Evolutionary conservation across 192 early-diverging fungal species (phyloP).

Genomic region (Coemansia guatemalensis): DNA sequence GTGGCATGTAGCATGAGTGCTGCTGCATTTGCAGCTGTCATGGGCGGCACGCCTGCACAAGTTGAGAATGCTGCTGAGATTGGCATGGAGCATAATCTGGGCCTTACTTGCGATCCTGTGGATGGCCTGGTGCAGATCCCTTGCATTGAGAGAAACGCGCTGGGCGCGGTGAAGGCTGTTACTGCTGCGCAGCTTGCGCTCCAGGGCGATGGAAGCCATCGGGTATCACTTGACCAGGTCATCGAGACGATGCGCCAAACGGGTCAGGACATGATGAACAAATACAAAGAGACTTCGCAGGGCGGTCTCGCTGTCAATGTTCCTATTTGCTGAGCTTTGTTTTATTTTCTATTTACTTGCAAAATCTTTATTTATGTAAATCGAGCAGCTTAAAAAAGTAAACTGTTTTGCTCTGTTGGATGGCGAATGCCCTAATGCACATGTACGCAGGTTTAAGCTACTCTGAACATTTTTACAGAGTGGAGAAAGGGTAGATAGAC

Average conservation of each 20-base stretch:
- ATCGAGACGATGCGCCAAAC: slow-evolving; percentile 96
- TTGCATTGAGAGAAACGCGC: slow-evolving; percentile 93
- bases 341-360: neutral
- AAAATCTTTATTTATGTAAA: neutral
- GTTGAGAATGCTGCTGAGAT: slow-evolving; percentile 97
- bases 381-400: neutral
- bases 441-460: no score
- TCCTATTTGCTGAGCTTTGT: slow-evolving; percentile 60
- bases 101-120: slow-evolving; percentile 86
- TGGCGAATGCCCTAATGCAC: no score
- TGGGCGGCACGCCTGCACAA: slow-evolving; percentile 88
- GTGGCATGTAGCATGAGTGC: slow-evolving; percentile 98
- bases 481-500: no score
- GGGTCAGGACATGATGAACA: slow-evolving; percentile 86
- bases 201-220: slow-evolving; percentile 87
- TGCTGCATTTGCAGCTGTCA: slow-evolving; percentile 92
- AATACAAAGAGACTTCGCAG: slow-evolving; percentile 96
- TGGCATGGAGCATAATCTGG: slow-evolving; percentile 89
- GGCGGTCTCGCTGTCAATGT: slow-evolving; percentile 94
- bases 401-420: no score
- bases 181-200: slow-evolving; percentile 94
- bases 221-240: slow-evolving; percentile 92
- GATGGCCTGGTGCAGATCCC: slow-evolving; percentile 93
- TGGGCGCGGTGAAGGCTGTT: slow-evolving; percentile 94
- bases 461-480: no score